Evolutionary conservation across 495 filamentous ascomycete species (phyloP), one percentile per base, ranked within the genome.

Genomic region (Bacidia gigantensis): DNA sequence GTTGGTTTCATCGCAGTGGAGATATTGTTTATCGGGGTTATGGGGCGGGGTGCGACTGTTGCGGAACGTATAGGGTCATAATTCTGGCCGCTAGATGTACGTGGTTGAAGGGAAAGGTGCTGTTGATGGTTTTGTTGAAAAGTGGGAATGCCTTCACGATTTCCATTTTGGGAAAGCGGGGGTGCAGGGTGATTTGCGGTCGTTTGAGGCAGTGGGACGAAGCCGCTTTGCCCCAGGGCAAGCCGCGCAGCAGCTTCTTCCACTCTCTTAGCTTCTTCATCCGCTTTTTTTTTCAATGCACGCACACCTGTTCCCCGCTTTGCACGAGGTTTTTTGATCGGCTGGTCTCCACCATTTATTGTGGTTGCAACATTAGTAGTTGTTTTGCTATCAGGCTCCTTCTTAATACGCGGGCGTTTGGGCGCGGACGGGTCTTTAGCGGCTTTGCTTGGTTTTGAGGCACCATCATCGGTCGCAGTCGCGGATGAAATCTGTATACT

Each of bases 51-150:
- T 62, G 65, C 83, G 79, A 59, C 81, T 80, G 51, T 81, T 54
- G 75, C 84, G 7, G 80, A 84, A 42, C 89, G 77, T 59, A 95
- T 83, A 0, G 89, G 89, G 65, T 95, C 89, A 61, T 87, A 95
- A 57, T 83, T 84, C 58, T 86, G 85, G 42, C 87, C 82, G 59
- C 83, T 87, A 0, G 82, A 67, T 22, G 71, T 69, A 12, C 73
- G 67, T 17, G 67, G 62, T 56, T 65, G 56, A 51, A 63, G 45
- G n/a, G 22, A 35, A 26, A 58, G 60, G 12, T 64, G 54, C 23
- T 60, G 52, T 26, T 67, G 61, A 22, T 54, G 43, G 35, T 57
- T 58, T 58, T 41, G 48, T 11, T 41, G 42, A 17, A 44, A 23
- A 38, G 11, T 60, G 58, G 55, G 61, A 56, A 65, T 65, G 64